These are phyloP conservation scores for Paramecium biaurelia DNA, from an alignment of 73 alveolate species.

Conservation along the genomic window DNA sequence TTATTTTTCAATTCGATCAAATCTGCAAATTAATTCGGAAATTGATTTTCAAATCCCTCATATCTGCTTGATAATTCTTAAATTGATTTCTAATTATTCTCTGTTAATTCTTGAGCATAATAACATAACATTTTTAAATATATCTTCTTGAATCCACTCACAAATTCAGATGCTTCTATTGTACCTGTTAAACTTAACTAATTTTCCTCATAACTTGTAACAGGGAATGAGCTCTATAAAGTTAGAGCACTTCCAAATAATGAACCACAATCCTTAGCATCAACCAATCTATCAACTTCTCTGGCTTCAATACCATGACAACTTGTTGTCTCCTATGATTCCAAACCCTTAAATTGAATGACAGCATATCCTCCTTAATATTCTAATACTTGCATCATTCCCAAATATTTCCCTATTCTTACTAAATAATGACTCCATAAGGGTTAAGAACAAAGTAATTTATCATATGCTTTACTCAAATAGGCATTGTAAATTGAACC, in stretches of 20 bases:
- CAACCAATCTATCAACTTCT: conserved; percentile 55
- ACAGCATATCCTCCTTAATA: conserved; percentile 53
- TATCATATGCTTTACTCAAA: not conserved
- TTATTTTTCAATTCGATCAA: not conserved
- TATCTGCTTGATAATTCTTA: not conserved
- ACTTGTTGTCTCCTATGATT: conserved; percentile 62
- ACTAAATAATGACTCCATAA: conserved; percentile 36
- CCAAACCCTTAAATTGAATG: conserved; percentile 56
- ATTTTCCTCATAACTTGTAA: conserved; percentile 26
- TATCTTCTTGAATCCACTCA: not conserved
- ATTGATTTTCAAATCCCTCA: not conserved
- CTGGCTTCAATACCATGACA: conserved; percentile 62
- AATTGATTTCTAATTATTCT: not conserved
- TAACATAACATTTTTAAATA: not conserved
- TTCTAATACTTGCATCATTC: conserved; percentile 48
- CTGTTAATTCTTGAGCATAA: not conserved
- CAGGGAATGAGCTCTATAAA: not conserved
- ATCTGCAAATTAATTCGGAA: not conserved
- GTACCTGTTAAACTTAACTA: conserved; percentile 7
- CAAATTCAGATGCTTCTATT: conserved; percentile 34
- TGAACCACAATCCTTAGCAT: conserved; percentile 1
- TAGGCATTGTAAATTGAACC: not conserved
- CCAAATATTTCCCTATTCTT: conserved; percentile 60
- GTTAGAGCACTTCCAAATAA: not conserved
- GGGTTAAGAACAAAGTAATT: not conserved